These are phyloP conservation scores for Rutstroemia sp. DNA, from an alignment of 2,329 filamentous ascomycete genomes.

Conservation along the genomic window DNA sequence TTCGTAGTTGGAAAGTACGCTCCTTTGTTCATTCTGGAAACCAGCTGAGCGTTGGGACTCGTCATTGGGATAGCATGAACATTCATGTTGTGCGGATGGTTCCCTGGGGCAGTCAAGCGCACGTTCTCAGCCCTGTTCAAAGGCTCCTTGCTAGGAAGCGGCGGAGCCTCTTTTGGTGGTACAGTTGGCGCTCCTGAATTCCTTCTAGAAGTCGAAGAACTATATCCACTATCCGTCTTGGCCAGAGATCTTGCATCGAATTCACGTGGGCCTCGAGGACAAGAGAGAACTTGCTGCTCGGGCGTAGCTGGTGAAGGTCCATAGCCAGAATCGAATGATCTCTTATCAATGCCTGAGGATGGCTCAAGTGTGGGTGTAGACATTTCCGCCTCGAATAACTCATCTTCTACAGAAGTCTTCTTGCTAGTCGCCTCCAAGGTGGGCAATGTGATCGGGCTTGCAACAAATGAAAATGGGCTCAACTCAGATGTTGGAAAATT, in stretches of 20 bases:
- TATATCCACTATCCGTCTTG: conserved; percentile 55
- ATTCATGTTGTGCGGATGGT: background rate
- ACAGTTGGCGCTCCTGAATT: conserved; percentile 14
- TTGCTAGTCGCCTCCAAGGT: conserved; percentile 41
- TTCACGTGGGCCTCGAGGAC: conserved; percentile 11
- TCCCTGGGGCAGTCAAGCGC: background rate
- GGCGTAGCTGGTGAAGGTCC: conserved; percentile 6
- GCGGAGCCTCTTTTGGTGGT: conserved; percentile 15
- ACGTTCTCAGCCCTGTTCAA: conserved; percentile 1
- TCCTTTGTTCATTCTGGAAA: background rate
- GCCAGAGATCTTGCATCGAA: conserved; percentile 35
- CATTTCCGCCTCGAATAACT: conserved; percentile 35
- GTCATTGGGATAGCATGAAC: conserved; percentile 4
- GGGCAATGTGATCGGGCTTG: conserved; percentile 27
- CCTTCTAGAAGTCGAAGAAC: conserved; percentile 46
- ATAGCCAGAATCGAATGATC: conserved; percentile 24
- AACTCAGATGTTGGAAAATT: conserved; percentile 23
- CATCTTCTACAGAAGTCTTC: conserved; percentile 39
- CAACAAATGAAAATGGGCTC: conserved; percentile 32
- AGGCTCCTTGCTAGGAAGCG: conserved; percentile 14
- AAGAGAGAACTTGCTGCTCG: background rate
- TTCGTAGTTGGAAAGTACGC: background rate
- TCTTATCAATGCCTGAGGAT: conserved; percentile 4
- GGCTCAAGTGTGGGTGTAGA: conserved; percentile 13
- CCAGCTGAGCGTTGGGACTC: background rate